Conservation (phyloP, 2,329 filamentous ascomycete species). For the Aspergillus amoenus region DNA sequence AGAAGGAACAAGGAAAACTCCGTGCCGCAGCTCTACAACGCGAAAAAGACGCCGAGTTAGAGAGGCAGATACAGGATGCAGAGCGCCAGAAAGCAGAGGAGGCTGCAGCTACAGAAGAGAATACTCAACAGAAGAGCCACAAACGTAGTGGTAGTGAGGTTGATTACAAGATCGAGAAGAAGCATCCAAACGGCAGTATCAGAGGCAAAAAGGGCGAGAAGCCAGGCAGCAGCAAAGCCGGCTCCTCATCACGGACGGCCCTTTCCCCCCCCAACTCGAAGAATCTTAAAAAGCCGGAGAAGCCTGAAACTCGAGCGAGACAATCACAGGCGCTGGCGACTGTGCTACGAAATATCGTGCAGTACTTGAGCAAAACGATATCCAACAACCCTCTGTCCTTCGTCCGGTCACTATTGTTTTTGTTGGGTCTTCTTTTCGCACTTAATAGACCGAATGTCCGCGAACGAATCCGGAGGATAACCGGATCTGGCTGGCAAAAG, state of each 20-base stretch:
- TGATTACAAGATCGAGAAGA: conserved; percentile 68
- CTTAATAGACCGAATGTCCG: conserved; percentile 73
- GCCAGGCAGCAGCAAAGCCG: conserved; percentile 19
- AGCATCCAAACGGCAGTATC: conserved; percentile 38
- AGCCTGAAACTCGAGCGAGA: conserved; percentile 29
- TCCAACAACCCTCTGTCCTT: conserved; percentile 56
- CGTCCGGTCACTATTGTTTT: conserved; percentile 69
- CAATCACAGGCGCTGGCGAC: conserved; percentile 47
- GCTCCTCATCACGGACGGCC: conserved; percentile 30
- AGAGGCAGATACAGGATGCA: conserved; percentile 46
- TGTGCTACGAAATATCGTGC: conserved; percentile 50
- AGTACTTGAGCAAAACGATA: conserved; percentile 52
- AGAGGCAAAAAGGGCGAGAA: conserved; percentile 33
- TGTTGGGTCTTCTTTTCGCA: conserved; percentile 74
- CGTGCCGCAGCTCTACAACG: conserved; percentile 63
- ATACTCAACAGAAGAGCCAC: conserved; percentile 33
- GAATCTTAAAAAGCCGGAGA: conserved; percentile 40
- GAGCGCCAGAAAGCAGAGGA: conserved; percentile 42
- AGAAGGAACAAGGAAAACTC: conserved; percentile 71
- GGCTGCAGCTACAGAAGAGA: conserved; percentile 42
- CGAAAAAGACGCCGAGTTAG: conserved; percentile 56
- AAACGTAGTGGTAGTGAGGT: conserved; percentile 63
- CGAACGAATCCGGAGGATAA: conserved; percentile 67
- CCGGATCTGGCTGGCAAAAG: conserved; percentile 75
- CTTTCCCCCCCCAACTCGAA: conserved; percentile 36